These are phyloP conservation scores for Stachybotrys echinatus DNA, from an alignment of 2,329 filamentous ascomycete species.

Conservation along the genomic window DNA sequence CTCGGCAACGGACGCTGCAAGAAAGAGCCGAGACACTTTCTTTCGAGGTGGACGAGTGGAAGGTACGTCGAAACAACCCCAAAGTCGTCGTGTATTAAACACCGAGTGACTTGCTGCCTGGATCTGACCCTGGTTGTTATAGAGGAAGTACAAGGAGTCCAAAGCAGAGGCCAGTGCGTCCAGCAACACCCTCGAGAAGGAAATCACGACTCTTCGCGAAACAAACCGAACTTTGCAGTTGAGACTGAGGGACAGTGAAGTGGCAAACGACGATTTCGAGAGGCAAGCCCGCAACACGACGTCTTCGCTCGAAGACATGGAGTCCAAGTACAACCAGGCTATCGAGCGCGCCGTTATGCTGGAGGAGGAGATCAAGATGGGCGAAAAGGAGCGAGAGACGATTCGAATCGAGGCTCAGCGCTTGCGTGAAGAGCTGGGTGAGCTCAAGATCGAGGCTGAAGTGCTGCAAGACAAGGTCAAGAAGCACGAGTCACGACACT, in stretches of 20 bases:
- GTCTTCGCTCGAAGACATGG: conserved; percentile 91
- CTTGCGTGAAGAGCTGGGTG: conserved; percentile 82
- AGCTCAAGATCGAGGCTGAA: conserved; percentile 91
- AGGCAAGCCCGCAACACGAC: conserved; percentile 92
- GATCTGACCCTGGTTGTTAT: conserved; percentile 3
- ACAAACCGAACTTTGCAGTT: conserved; percentile 75
- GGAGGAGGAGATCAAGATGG: conserved; percentile 88
- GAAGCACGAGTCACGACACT: conserved; percentile 56
- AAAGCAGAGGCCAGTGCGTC: conserved; percentile 81
- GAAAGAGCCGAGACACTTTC: conserved; percentile 79
- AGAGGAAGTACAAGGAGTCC: conserved; percentile 95
- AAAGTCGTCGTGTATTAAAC: background rate
- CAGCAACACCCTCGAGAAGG: conserved; percentile 86
- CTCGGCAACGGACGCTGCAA: conserved; percentile 78
- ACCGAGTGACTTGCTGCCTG: too few relatives aligned
- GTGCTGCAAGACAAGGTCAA: conserved; percentile 92
- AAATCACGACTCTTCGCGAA: conserved; percentile 88
- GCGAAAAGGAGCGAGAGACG: conserved; percentile 85
- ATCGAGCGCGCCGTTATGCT: conserved; percentile 90
- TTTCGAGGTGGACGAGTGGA: conserved; percentile 97
- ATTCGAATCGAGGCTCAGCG: conserved; percentile 89
- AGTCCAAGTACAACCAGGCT: conserved; percentile 92
- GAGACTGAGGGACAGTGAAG: conserved; percentile 87
- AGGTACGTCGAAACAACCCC: conserved; percentile 68
- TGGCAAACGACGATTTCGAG: conserved; percentile 97